Evolutionary conservation across 129 eudicot species (phyloP), one percentile per base, ranked within the genome.

Genomic region (Artemisia annua): DNA sequence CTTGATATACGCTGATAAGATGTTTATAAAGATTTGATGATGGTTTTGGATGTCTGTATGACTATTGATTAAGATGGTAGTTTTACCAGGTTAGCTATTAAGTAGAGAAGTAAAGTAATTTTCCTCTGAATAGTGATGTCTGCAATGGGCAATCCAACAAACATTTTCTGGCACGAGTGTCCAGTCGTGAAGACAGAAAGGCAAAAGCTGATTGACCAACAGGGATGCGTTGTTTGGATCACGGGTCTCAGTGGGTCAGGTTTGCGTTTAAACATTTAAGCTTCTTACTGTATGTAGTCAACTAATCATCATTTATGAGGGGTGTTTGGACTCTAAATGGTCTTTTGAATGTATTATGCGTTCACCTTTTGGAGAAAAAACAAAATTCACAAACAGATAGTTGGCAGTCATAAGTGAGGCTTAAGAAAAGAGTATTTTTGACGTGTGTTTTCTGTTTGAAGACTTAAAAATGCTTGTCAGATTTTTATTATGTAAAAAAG

Each of bases 221-320:
- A 86, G 68, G 98, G 98, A 49, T 93, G 98, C 69, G 84, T 93
- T 72, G 97, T 93, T 43, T 93, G 98, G 98, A 90, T 93, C 64
- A 90, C 98, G 0, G 98, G 98, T 63, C 95, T 93, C 54, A 93
- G 98, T 86, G 97, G 98, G 71, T 93, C 98, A 86, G 98, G 98
- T 93, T 17, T 39, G 72, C 79, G 48, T 30, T 78, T 11, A 20
- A 30, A 1, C 54, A 4, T 65, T 58, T n/a, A 43, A 43, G 3
- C 39, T 17, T 56, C 28, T 15, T 67, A 46, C 59, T 72, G 9
- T 44, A n/a, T 39, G 39, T 7, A 13, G 54, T 39, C 28, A 24
- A 3, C 46, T n/a, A 15, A 15, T n/a, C 30, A 66, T 69, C 8
- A 2, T 32, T 26, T n/a, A n/a, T n/a, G n/a, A n/a, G n/a, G n/a